Evolutionary conservation across 129 eudicot species (phyloP), one percentile per base, ranked within the genome.

Genomic region (Flaveria sonorensis): DNA sequence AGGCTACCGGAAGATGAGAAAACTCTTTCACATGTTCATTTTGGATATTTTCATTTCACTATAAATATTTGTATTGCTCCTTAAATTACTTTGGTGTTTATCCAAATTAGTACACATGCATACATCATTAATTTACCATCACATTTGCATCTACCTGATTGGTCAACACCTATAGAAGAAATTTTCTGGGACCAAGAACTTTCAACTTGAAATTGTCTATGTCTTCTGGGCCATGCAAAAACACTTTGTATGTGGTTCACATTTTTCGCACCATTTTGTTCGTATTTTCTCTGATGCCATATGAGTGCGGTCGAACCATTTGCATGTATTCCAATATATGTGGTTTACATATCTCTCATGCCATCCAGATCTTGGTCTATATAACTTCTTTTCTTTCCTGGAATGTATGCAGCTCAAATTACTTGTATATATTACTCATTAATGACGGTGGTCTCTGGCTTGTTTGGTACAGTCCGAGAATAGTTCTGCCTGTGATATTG

Each of bases 391-490:
- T 42, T 70, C 18, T 16, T 3, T 72, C 69, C 60, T 45, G 57
- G 14, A 12, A 69, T 43, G 11, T 40, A 77, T 9, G 16, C 75
- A 55, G 74, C 70, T 52, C 57, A 67, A 55, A 14, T 21, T 53
- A 15, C 23, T 55, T 28, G 20, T 62, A 48, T 9, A 0, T 9
- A 63, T 2, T 14, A 3, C 14, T 47, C 18, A 11, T 62, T 46
- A 50, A 70, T 89, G 82, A 62, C 83, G 46, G 86, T 53, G 83
- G 82, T 74, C 86, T 71, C 90, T 75, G 53, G 83, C 81, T 89
- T 87, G 96, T 92, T 89, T 89, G 96, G 96, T 89, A 87, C 90
- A 89, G 92, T 85, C 87, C 96, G 92, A 88, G 92, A 89, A 83
- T 82, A 70, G 80, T 28, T 68, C 73, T 65, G 46, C 51, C 79